Percentiles rank a stretch among this genome's conserved stretches.
These are phyloP conservation scores for Immersiporthe knoxdaviesiana DNA, from an alignment of 2,329 filamentous ascomycete genomes.

Conservation along the genomic window DNA sequence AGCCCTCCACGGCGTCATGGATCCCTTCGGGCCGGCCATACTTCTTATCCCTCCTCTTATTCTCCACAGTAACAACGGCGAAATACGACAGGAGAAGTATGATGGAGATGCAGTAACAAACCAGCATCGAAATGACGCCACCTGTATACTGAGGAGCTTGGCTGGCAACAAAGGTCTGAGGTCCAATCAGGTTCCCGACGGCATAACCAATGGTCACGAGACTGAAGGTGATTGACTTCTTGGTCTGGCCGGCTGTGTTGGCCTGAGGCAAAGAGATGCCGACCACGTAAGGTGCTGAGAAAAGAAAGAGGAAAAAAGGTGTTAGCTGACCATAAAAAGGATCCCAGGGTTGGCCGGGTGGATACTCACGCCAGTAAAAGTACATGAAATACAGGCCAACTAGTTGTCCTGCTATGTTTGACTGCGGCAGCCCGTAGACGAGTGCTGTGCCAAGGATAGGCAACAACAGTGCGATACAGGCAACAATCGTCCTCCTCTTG, in stretches of 20 bases:
- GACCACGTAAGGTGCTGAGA: constrained; percentile 36
- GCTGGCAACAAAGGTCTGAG: constrained; percentile 44
- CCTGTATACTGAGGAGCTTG: constrained; percentile 45
- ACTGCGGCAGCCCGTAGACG: constrained; percentile 21
- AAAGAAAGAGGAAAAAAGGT: not conserved
- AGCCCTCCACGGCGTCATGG: constrained; percentile 32
- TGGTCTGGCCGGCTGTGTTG: constrained; percentile 40
- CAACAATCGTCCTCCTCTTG: constrained; percentile 21
- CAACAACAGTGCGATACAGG: constrained; percentile 19
- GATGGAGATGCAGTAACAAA: constrained; percentile 41
- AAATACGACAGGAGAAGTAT: constrained; percentile 39
- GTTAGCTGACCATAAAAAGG: not conserved
- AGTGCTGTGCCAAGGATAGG: constrained; percentile 25
- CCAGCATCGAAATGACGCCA: constrained; percentile 42
- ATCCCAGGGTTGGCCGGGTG: not conserved
- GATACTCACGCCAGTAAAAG: constrained; percentile 27
- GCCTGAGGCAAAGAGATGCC: constrained; percentile 36
- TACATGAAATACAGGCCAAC: constrained; percentile 28
- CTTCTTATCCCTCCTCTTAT: constrained; percentile 34
- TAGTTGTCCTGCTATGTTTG: constrained; percentile 24
- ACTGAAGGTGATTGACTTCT: constrained; percentile 44
- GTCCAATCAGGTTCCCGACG: constrained; percentile 46
- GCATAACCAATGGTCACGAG: constrained; percentile 46
- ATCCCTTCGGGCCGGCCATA: constrained; percentile 34
- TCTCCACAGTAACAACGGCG: constrained; percentile 34